Evolutionary conservation across 805 yeast species (phyloP).

Genomic region (Metschnikowia hibisci): DNA sequence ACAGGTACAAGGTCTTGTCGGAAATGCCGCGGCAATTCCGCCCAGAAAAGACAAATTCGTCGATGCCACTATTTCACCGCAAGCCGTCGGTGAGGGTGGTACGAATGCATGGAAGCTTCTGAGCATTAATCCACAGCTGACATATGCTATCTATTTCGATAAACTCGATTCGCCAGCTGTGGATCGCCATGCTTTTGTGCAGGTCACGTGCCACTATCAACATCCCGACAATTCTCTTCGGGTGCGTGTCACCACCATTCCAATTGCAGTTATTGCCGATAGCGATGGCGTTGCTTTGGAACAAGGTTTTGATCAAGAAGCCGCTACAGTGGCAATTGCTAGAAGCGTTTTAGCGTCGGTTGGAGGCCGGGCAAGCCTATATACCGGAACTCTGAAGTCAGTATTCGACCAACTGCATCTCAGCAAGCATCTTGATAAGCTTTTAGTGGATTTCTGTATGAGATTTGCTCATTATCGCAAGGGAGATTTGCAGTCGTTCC

Average conservation of each 20-base stretch:
- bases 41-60: constrained; percentile 24
- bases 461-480: constrained; percentile 47
- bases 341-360: constrained; percentile 42
- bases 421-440: constrained; percentile 47
- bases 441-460: constrained; percentile 44
- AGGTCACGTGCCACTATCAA: constrained; percentile 58
- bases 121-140: constrained; percentile 50
- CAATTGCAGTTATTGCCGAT: constrained; percentile 40
- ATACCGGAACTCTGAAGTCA: constrained; percentile 12
- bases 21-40: constrained; percentile 53
- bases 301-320: constrained; percentile 62
- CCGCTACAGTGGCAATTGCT: constrained; percentile 59
- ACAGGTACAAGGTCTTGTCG: constrained; percentile 56
- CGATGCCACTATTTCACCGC: constrained; percentile 28
- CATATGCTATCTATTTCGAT: constrained; percentile 59
- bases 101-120: constrained; percentile 62
- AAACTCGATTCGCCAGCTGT: constrained; percentile 32
- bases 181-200: constrained; percentile 36
- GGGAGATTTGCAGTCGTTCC: constrained; percentile 46
- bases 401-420: constrained; percentile 29
- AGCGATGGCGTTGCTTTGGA: constrained; percentile 41
- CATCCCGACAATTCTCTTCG: constrained; percentile 57
- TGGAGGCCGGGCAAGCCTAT: constrained; percentile 4
- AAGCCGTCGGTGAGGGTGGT: constrained; percentile 44
- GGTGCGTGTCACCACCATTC: constrained; percentile 57